phyloP scores from a whole-genome alignment of 2,329 filamentous ascomycete genomes.

The Endothia cerciana region DNA sequence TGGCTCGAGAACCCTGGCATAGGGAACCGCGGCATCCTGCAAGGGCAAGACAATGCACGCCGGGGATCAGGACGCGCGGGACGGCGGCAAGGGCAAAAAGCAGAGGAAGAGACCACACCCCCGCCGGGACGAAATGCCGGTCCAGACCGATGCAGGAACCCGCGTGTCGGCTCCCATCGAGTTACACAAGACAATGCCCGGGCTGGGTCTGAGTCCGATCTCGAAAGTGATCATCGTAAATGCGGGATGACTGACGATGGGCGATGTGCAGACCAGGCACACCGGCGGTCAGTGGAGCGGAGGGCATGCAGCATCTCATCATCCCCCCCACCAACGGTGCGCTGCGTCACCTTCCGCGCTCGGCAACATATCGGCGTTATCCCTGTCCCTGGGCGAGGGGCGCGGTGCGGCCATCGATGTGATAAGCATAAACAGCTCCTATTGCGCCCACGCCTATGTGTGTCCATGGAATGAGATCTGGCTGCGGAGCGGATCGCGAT shows the following conservation, averaged over 20 bases:
- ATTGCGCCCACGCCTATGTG: too few relatives aligned
- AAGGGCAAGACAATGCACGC: constrained; percentile 5
- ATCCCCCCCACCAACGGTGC: neutral
- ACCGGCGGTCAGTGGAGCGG: too few relatives aligned
- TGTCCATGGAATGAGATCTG: too few relatives aligned
- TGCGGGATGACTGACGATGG: neutral
- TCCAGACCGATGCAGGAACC: constrained; percentile 6
- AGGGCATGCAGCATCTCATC: too few relatives aligned
- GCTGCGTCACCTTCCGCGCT: neutral
- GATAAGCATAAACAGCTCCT: too few relatives aligned
- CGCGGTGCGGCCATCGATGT: too few relatives aligned
- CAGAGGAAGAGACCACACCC: too few relatives aligned
- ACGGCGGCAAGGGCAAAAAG: neutral
- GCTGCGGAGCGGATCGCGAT: too few relatives aligned
- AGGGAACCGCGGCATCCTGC: neutral
- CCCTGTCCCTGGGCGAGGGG: neutral
- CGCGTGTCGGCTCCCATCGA: neutral
- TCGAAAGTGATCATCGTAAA: neutral
- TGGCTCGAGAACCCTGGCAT: neutral
- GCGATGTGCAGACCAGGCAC: neutral
- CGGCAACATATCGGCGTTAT: neutral
- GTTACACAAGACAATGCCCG: neutral
- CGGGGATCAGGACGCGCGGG: neutral
- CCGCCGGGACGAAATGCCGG: neutral
- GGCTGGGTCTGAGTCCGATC: neutral